These are phyloP conservation scores for Brasenia schreberi DNA, from an alignment of 164 flowering plant genomes.

Conservation along the genomic window DNA sequence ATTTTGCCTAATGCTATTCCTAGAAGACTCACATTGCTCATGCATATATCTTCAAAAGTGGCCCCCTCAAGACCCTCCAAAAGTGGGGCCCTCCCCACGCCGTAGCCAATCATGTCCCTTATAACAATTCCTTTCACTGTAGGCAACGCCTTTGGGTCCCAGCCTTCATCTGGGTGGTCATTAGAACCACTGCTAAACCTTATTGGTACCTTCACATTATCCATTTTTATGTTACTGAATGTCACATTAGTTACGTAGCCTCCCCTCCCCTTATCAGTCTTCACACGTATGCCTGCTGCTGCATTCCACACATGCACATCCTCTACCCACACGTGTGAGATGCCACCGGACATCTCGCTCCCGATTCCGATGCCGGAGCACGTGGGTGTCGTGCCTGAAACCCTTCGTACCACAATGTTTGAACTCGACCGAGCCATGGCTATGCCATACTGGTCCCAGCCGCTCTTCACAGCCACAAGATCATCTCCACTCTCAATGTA, in stretches of 20 bases:
- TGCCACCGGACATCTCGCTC: conserved; percentile 99
- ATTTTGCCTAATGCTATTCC: conserved; percentile 34
- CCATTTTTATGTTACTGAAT: conserved; percentile 52
- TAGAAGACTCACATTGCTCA: conserved; percentile 48
- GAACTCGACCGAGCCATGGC: conserved; percentile 72
- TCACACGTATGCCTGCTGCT: conserved; percentile 87
- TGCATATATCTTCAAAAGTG: conserved; percentile 56
- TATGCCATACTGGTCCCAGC: conserved; percentile 99
- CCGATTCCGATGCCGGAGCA: conserved; percentile 98
- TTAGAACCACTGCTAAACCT: conserved; percentile 89
- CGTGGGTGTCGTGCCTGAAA: conserved; percentile 93
- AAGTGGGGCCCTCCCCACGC: conserved; percentile 54
- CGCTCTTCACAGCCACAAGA: conserved; percentile 93
- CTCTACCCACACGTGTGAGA: conserved; percentile 54
- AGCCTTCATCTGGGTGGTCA: conserved; percentile 87
- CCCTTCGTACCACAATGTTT: conserved; percentile 62
- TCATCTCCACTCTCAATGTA: conserved; percentile 99
- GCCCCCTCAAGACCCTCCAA: conserved; percentile 53
- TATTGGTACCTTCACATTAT: conserved; percentile 73
- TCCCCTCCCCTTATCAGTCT: conserved; percentile 87
- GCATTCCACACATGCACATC: conserved; percentile 59
- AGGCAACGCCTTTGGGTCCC: conserved; percentile 81
- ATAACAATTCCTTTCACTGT: conserved; percentile 53
- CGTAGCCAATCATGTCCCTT: conserved; percentile 43
- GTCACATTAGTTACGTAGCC: conserved; percentile 74